Base-by-base conservation (phyloP, 1,284 basidiomycete species). In the Tylopilus orsonianus region DNA sequence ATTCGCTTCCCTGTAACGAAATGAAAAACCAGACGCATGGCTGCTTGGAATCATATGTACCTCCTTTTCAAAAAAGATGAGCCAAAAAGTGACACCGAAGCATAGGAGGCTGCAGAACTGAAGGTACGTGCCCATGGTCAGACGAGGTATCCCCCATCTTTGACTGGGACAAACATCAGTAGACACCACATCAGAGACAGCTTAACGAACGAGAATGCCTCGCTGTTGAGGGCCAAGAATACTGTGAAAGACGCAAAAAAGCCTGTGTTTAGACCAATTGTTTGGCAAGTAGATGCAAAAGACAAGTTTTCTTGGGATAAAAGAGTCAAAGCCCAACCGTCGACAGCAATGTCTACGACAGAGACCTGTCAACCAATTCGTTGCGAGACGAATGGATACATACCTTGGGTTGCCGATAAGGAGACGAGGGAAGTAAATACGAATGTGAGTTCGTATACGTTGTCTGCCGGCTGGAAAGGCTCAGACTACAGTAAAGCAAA, bases 271-370 rank as follows among this genome's bases (percentile, higher is more conserved):
- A 99, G 78, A 16, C 97, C 97, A 49, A 99, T 92, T 0, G 97
- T 99, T 69, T 99, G 97, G 42, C 96, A 97, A 4, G 96, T 99
- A 22, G 93, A 96, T 6, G 97, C 97, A 64, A 97, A 99, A 18
- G 93, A 93, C 34, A 99, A 73, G 64, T 95, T 97, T 55, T 96
- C 94, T 54, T 93, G 85, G 2, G 96, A 98, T 46, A 99, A 83
- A 37, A 99, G 82, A 2, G 94, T 98, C 46, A 99, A 79, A 8
- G 97, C 97, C 97, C 97, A 99, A 34, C 90, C 96, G 63, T 99
- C 96, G 16, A 99, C 96, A 40, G 96, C 96, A 55, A 98, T 98
- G 68, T 99, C 96, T 91, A 54, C 24, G 46, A 38, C 8, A 37
- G 10, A 5, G 19, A 27, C 18, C 5, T 18, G 22, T 56, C 10